Evolutionary conservation across 2,329 filamentous ascomycete species (phyloP).

Genomic region (Hypoxylon sp.): DNA sequence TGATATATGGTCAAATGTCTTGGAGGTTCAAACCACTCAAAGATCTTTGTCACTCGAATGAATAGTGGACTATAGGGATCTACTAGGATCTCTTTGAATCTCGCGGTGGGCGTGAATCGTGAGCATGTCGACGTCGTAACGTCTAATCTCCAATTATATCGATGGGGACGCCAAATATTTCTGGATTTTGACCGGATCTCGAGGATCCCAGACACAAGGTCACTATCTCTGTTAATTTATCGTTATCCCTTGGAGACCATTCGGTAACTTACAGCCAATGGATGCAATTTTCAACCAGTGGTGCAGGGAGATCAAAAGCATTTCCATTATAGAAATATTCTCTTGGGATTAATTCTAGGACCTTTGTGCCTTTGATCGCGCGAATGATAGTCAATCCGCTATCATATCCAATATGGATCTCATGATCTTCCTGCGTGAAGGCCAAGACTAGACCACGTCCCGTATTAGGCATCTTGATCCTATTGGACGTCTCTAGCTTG

Average conservation of each 20-base stretch:
- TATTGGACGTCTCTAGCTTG: not conserved
- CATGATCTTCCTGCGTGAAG: conserved; percentile 56
- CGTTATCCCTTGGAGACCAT: not conserved
- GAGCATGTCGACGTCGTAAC: conserved; percentile 44
- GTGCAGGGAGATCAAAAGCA: conserved; percentile 65
- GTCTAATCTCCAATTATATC: conserved; percentile 57
- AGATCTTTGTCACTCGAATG: conserved; percentile 59
- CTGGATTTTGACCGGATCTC: conserved; percentile 65
- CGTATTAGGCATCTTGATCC: conserved; percentile 35
- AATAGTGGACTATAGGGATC: conserved; percentile 64
- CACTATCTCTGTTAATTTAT: conserved; percentile 17
- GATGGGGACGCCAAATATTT: conserved; percentile 50
- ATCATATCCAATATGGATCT: conserved; percentile 70
- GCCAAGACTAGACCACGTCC: conserved; percentile 33
- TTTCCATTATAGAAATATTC: conserved; percentile 49
- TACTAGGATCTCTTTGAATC: conserved; percentile 57
- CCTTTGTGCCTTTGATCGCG: conserved; percentile 50
- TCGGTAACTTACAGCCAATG: conserved; percentile 72
- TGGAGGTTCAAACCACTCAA: conserved; percentile 65
- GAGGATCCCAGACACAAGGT: conserved; percentile 57
- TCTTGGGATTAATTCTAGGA: conserved; percentile 57
- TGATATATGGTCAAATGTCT: conserved; percentile 64
- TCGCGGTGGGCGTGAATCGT: conserved; percentile 9
- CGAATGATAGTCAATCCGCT: conserved; percentile 60
- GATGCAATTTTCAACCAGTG: conserved; percentile 66